Base-by-base conservation (phyloP, 1,139 yeast genomes). In the Lodderomyces margitis region DNA sequence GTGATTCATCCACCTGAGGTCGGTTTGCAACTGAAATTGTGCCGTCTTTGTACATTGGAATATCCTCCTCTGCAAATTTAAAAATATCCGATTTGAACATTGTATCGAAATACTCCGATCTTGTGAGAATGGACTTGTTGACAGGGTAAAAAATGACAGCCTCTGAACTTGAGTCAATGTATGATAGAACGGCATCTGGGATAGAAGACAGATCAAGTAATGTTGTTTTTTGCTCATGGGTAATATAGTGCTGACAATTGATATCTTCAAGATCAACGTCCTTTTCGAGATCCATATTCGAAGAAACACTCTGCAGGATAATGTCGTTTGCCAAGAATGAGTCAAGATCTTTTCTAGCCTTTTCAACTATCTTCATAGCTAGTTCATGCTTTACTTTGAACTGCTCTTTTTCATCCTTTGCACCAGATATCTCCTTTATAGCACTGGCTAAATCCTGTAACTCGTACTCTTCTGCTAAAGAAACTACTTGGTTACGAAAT, bases 41-140 rank as follows among this genome's bases (percentile, higher is more conserved):
- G 16, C 47, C 48, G 16, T 46, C 44, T 21, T 39, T 40, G 16
- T 50, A 52, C 3, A 50, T 34, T 1, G 65, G 61, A 14, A 51
- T 30, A 7, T 55, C 57, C 30, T 48, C 51, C 14, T 55, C 55
- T 3, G 61, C 46, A 10, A 48, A 34, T 11, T 35, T 34, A 46
- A 66, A 69, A 1, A 70, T 53, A 10, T 62, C 70, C 2, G 87
- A 79, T 17, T 69, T 61, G 54, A 86, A 80, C 83, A 84, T 77
- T 4, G 81, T 73, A 43, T 73, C 78, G 55, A 79, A 86, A 56
- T 82, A 85, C 36, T 78, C 85, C 1, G 85, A 76, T 37, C 89
- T 61, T 7, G 73, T 62, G 30, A 86, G 56, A 43, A 85, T 74
- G 0, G 86, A 72, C 40, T 80, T 68, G 57, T 86, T 87, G 5